Conservation (phyloP, 83 land plant species). For the Diphasiastrum complanatum region DNA sequence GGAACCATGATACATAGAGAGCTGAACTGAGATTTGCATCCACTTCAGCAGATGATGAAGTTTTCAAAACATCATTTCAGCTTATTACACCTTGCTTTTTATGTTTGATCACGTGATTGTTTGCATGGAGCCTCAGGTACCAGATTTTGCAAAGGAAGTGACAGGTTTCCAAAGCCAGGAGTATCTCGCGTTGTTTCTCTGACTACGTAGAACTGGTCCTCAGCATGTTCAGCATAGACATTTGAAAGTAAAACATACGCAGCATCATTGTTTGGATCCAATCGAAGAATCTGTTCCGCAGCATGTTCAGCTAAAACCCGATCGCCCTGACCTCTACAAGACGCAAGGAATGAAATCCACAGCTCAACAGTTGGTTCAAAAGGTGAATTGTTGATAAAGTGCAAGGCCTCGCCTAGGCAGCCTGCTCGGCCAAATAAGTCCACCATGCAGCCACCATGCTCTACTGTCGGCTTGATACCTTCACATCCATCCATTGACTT, state of each 20-base stretch:
- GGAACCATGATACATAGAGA: too few species aligned
- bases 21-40: too few species aligned
- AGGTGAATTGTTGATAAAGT: background rate
- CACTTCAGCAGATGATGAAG: too few species aligned
- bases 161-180: too few species aligned
- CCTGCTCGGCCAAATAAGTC: conserved; percentile 12
- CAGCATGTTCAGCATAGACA: background rate
- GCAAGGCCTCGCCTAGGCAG: background rate
- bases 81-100: too few species aligned
- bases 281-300: background rate
- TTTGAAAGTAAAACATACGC: background rate
- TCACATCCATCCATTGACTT: background rate
- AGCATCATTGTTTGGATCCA: conserved; percentile 1
- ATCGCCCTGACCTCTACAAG: conserved; percentile 9
- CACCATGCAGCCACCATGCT: conserved; percentile 12
- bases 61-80: too few species aligned
- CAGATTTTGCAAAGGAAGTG: too few species aligned
- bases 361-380: background rate
- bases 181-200: too few species aligned
- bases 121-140: too few species aligned
- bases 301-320: background rate
- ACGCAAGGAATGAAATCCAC: background rate
- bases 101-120: too few species aligned
- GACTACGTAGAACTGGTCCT: too few species aligned
- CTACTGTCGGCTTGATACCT: conserved; percentile 2